Evolutionary conservation across 2,329 filamentous ascomycete species (phyloP), one percentile per base, ranked within the genome.

Genomic region (Nigrospora oryzae): DNA sequence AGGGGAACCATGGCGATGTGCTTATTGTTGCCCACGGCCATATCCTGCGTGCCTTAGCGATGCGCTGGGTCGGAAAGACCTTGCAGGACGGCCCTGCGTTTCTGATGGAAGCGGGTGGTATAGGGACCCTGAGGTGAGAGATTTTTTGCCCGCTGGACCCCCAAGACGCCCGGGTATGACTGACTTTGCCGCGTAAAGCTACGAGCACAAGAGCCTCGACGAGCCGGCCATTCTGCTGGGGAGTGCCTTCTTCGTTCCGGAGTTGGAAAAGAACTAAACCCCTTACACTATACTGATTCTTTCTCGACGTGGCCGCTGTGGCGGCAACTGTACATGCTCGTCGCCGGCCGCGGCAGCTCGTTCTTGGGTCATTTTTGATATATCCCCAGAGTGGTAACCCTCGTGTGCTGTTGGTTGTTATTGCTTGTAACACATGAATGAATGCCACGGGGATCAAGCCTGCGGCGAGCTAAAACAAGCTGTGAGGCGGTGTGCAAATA

Each of bases 11-110:
- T 14, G 68, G 77, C 14, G 86, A 91, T 62, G 79, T 91, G 15
- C 63, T 91, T 19, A 73, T 95, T 40, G 88, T 96, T 6, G 90
- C 88, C 17, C 90, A 96, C 60, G 90, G 90, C 0, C 90, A 95
- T 66, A 91, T 95, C 46, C 68, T 96, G 43, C 75, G 90, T 14
- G 87, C 88, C 0, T 89, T 96, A 62, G 89, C 90, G 7, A 87
- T 91, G 71, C 75, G 89, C 31, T 96, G 90, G 90, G 76, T 83
- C 0, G 79, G 81, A 0, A 85, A 85, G 67, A 72, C 78, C 12
- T 69, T 96, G 47, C 76, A 79, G 44, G 83, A 89, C 41, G 89
- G 85, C 8, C 85, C 88, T 35, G 78, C 82, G 6, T 81, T 96
- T 60, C 71, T 95, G 49, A 68, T 96, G n/a, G 90, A 96, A 62